phyloP scores from a whole-genome alignment of 306 rosid species.

The Gastrolobium bilobum region DNA sequence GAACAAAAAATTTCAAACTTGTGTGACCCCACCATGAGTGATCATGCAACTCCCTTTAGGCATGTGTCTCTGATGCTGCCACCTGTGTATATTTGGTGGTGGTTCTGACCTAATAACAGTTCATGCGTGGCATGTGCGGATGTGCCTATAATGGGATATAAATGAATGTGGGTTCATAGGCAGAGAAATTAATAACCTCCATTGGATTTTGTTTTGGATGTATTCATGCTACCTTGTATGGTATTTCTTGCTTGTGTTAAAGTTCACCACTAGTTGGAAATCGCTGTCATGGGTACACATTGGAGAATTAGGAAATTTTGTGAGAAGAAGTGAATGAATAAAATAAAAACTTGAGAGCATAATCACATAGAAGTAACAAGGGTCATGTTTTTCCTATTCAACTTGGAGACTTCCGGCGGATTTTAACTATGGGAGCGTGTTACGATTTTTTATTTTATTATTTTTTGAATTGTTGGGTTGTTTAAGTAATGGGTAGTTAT shows the following conservation, averaged over 20 bases:
- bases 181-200: background rate
- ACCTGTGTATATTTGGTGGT: constrained; percentile 24
- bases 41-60: background rate
- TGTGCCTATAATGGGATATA: background rate
- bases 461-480: too few relatives aligned
- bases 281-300: background rate
- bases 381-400: background rate
- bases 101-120: background rate
- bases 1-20: constrained; percentile 14
- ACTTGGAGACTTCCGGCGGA: background rate
- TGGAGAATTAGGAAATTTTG: too few relatives aligned
- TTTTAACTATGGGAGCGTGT: background rate
- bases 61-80: constrained; percentile 41
- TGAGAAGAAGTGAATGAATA: too few relatives aligned
- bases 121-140: constrained; percentile 17
- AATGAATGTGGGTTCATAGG: background rate
- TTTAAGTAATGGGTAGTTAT: too few relatives aligned
- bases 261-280: background rate
- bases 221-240: background rate
- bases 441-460: too few relatives aligned
- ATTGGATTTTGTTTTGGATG: background rate
- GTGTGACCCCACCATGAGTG: constrained; percentile 26
- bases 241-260: background rate
- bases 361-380: background rate
- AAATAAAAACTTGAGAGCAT: too few relatives aligned